Conservation (phyloP, 768 basidiomycete species). For the Kwoniella europaea region DNA sequence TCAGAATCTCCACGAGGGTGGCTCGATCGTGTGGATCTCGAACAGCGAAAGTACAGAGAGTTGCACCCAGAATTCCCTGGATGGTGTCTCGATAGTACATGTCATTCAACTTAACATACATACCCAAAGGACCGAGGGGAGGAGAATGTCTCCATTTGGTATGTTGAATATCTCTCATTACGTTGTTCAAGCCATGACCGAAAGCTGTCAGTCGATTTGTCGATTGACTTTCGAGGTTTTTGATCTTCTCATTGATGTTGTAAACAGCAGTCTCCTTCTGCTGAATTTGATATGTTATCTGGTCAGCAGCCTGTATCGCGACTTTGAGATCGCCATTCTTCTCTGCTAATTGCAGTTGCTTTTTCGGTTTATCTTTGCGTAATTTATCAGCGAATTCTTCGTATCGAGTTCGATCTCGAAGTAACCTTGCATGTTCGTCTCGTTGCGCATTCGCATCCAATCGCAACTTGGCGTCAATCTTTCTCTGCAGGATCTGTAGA, state of each 20-base stretch:
- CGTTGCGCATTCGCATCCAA: conserved; percentile 11
- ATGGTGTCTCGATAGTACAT: conserved; percentile 71
- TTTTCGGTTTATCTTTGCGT: conserved; percentile 55
- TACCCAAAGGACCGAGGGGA: conserved; percentile 70
- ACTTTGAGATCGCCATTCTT: conserved; percentile 8
- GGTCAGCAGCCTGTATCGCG: conserved; percentile 23
- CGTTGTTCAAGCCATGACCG: conserved; percentile 42
- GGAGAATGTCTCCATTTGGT: conserved; percentile 40
- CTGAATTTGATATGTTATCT: conserved; percentile 63
- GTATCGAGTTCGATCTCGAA: conserved; percentile 2
- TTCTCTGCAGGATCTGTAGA: conserved; percentile 13
- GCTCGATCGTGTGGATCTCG: conserved; percentile 70
- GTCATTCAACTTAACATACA: conserved; percentile 75
- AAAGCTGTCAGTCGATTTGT: conserved; percentile 44
- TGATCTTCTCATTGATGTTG: conserved; percentile 61
- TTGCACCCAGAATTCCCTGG: conserved; percentile 65
- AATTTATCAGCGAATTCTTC: conserved; percentile 55
- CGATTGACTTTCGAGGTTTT: conserved; percentile 27
- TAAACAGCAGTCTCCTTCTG: conserved; percentile 61
- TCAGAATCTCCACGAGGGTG: conserved; percentile 65
- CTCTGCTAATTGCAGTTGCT: conserved; percentile 12
- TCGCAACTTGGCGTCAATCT: conserved; percentile 21
- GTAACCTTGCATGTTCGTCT: conserved; percentile 6
- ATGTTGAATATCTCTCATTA: conserved; percentile 52
- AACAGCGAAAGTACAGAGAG: conserved; percentile 74